Evolutionary conservation across 2,329 filamentous ascomycete species (phyloP).

Genomic region (Xylaria sp.): DNA sequence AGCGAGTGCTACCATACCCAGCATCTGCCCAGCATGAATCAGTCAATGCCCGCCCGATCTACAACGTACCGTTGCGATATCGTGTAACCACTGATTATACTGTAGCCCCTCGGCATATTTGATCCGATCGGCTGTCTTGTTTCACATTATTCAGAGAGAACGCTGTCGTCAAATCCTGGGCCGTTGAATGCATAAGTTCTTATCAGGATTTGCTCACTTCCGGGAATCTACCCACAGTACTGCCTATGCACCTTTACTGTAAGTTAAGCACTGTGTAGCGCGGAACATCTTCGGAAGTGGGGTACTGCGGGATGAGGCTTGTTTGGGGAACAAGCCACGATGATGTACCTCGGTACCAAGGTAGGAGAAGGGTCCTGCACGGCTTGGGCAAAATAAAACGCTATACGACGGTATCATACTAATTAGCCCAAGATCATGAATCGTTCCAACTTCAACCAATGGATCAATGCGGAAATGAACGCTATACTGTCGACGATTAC

Average conservation of each 20-base stretch:
- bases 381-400: not conserved
- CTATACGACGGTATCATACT: not conserved
- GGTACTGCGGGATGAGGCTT: not conserved
- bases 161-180: not conserved
- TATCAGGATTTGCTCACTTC: not conserved
- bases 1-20: not conserved
- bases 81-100: not conserved
- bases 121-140: not conserved
- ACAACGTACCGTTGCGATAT: not conserved
- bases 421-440: not conserved
- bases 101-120: not conserved
- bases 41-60: constrained; percentile 5
- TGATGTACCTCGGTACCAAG: not conserved
- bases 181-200: not conserved
- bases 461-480: not conserved
- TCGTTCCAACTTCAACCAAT: not conserved
- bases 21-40: constrained; percentile 4
- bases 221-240: not conserved
- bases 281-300: not conserved
- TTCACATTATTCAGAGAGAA: not conserved
- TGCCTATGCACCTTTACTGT: not conserved
- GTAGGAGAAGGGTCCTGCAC: not conserved
- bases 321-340: not conserved
- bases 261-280: not conserved
- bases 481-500: not conserved